Conservation (phyloP, 352 stramenopile genomes). For the Pythium dissimile region DNA sequence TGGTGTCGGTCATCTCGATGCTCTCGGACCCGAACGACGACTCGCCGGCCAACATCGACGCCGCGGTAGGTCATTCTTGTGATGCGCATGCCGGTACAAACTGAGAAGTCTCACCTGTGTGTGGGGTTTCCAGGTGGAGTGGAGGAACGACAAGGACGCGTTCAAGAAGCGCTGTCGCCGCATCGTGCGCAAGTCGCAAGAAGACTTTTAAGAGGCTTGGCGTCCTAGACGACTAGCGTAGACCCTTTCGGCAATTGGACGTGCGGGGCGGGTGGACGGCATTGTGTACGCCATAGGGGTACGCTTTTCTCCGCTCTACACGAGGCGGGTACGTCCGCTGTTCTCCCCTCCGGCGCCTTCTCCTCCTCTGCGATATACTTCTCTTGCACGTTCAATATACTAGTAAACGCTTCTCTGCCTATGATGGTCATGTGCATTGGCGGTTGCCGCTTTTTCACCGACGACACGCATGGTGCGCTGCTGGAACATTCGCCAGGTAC, state of each 20-base stretch:
- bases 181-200: constrained; percentile 91
- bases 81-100: no score
- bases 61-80: constrained; percentile 92
- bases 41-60: constrained; percentile 99
- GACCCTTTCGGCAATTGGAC: not conserved
- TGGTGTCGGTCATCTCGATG: constrained; percentile 98
- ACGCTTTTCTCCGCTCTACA: no score
- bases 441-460: not conserved
- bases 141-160: constrained; percentile 88
- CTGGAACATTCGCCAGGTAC: constrained; percentile 18
- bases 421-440: not conserved
- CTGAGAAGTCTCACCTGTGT: not conserved
- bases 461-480: not conserved
- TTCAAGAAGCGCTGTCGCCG: constrained; percentile 93
- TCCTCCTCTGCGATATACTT: not conserved
- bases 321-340: no score
- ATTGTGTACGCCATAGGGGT: no score
- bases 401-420: not conserved
- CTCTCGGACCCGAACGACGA: constrained; percentile 99
- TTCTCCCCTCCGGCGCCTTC: not conserved
- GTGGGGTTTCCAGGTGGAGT: constrained; percentile 68
- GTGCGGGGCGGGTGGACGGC: no score
- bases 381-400: not conserved
- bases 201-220: constrained; percentile 76
- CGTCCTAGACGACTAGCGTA: not conserved